phyloP scores from a whole-genome alignment of 2,329 filamentous ascomycete species.

The Aspergillus bombycis region DNA sequence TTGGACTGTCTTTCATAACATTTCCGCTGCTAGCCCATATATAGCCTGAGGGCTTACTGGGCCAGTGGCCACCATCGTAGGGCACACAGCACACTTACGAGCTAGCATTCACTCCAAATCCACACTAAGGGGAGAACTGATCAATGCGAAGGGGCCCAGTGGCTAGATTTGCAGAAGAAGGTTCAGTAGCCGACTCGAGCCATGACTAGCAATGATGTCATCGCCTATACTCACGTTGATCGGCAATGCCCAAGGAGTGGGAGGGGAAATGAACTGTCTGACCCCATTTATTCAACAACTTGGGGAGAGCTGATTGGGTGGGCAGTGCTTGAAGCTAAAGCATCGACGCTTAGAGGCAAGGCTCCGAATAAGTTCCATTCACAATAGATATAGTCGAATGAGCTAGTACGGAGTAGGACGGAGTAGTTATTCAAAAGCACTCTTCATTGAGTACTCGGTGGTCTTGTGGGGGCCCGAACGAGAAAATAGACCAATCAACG shows the following conservation, averaged over 20 bases:
- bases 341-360: no score
- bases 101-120: background rate
- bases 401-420: no score
- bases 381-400: no score
- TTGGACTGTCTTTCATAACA: background rate
- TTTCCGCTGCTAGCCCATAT: background rate
- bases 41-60: no score
- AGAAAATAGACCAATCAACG: background rate
- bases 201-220: background rate
- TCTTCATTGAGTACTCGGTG: no score
- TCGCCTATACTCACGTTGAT: background rate
- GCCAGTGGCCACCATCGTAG: background rate
- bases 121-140: background rate
- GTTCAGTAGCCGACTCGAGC: background rate
- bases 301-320: background rate
- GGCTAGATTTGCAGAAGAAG: background rate
- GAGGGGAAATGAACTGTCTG: background rate
- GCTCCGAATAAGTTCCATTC: no score
- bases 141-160: background rate
- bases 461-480: background rate
- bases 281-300: no score
- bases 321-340: background rate
- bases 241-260: background rate
- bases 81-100: background rate
- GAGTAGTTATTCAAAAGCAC: no score